Conservation (phyloP, 805 yeast species). For the Helenozyma baotianmanensis region DNA sequence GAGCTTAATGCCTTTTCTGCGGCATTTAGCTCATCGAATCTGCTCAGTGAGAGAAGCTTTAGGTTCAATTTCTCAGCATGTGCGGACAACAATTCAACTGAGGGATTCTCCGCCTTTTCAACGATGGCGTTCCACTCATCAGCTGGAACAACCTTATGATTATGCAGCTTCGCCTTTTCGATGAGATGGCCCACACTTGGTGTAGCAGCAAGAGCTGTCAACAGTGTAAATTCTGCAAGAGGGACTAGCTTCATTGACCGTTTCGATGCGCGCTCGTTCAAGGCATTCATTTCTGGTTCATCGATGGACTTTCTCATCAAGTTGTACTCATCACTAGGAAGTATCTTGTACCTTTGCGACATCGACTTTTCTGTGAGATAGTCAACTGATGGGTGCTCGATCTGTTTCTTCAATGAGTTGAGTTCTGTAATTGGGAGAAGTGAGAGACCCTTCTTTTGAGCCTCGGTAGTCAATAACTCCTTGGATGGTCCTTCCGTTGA, state of each 20-base stretch:
- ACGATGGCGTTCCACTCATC: not conserved
- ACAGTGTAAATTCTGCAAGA: too few relatives aligned
- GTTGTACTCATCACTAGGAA: slow-evolving; percentile 1
- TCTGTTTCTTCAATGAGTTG: slow-evolving; percentile 3
- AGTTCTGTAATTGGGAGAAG: slow-evolving; percentile 8
- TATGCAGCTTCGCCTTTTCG: slow-evolving; percentile 2
- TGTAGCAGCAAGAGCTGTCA: too few relatives aligned
- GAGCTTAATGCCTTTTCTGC: too few relatives aligned
- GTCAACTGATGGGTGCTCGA: slow-evolving; percentile 10
- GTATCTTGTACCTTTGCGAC: slow-evolving; percentile 2
- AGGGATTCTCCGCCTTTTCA: not conserved
- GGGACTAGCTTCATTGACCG: too few relatives aligned
- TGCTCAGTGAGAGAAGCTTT: too few relatives aligned
- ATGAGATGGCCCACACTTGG: slow-evolving; percentile 1
- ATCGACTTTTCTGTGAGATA: slow-evolving; percentile 6
- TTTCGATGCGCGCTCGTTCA: too few relatives aligned
- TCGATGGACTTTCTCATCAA: not conserved
- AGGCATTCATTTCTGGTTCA: too few relatives aligned
- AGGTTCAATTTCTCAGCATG: not conserved
- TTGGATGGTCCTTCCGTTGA: slow-evolving; percentile 3
- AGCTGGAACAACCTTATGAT: slow-evolving; percentile 13
- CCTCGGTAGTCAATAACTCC: slow-evolving; percentile 8
- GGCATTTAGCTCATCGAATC: too few relatives aligned
- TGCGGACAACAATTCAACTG: slow-evolving; percentile 1
- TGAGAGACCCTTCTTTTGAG: slow-evolving; percentile 3